A percentile compares a stretch with the other conserved stretches of the same genome.
Evolutionary conservation across 805 yeast species (phyloP).

Genomic region (Isabelozyma gotoi): DNA sequence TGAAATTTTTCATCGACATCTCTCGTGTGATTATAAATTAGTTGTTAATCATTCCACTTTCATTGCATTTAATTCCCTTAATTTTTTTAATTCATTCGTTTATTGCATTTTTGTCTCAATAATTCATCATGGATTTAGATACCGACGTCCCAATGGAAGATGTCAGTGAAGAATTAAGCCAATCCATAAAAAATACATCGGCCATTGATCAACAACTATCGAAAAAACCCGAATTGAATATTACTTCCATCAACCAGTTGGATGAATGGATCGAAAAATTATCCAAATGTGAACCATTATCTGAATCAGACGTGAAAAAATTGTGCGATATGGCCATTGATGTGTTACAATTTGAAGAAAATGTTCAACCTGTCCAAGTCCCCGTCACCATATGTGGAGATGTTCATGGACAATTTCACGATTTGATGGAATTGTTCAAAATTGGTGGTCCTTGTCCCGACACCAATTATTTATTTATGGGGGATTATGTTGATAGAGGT

Average conservation of each 20-base stretch:
- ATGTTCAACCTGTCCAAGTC: constrained; percentile 91
- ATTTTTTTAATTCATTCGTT: neutral
- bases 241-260: constrained; percentile 60
- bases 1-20: too few species aligned
- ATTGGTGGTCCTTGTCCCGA: constrained; percentile 70
- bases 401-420: constrained; percentile 96
- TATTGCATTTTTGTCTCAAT: neutral
- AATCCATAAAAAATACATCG: constrained; percentile 14
- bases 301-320: constrained; percentile 75
- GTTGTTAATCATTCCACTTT: too few species aligned
- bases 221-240: constrained; percentile 32
- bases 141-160: constrained; percentile 86
- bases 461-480: constrained; percentile 49
- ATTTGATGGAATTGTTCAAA: constrained; percentile 86
- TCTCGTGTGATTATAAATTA: too few species aligned
- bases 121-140: constrained; percentile 63
- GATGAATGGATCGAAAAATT: constrained; percentile 87
- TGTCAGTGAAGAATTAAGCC: constrained; percentile 49
- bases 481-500: constrained; percentile 87
- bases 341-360: constrained; percentile 85
- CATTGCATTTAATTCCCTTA: neutral
- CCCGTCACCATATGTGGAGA: constrained; percentile 98
- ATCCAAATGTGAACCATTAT: constrained; percentile 74
- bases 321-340: constrained; percentile 91
- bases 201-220: constrained; percentile 8